A percentile compares a stretch with the other conserved stretches of the same genome.
phyloP scores from a whole-genome alignment of 2,329 filamentous ascomycete genomes.

The Arthrobotrys entomopaga region DNA sequence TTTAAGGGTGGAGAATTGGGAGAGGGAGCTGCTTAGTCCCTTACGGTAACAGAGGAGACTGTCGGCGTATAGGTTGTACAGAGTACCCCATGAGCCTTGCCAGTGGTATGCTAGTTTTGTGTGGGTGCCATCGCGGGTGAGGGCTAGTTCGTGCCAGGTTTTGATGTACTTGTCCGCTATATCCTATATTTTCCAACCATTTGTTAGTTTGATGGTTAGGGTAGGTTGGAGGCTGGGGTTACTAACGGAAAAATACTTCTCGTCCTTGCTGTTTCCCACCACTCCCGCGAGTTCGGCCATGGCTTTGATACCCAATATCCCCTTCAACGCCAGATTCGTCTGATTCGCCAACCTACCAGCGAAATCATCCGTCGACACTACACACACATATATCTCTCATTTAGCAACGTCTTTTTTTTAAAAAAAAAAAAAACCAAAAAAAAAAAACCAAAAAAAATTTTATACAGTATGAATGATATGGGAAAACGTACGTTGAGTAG shows the following conservation, averaged over 20 bases:
- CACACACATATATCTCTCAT: conserved; percentile 55
- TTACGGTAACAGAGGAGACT: conserved; percentile 80
- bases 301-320: conserved; percentile 81
- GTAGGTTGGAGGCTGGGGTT: too few species aligned
- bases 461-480: conserved; percentile 1
- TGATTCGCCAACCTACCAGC: conserved; percentile 81
- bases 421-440: too few species aligned
- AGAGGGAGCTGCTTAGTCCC: conserved; percentile 44
- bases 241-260: conserved; percentile 65
- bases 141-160: conserved; percentile 76
- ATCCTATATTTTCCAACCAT: conserved; percentile 61
- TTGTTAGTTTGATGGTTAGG: too few species aligned
- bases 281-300: conserved; percentile 76
- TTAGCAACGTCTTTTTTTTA: neutral
- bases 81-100: conserved; percentile 82
- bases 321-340: conserved; percentile 83
- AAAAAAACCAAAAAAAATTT: conserved; percentile 28
- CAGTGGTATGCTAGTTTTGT: conserved; percentile 82
- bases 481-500: conserved; percentile 70
- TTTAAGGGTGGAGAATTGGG: conserved; percentile 57
- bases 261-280: conserved; percentile 69
- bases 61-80: conserved; percentile 88
- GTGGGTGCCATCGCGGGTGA: conserved; percentile 75
- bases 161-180: conserved; percentile 74
- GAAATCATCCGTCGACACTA: conserved; percentile 84